phyloP scores from a whole-genome alignment of 306 rosid genomes.

The Trifolium subterraneum region DNA sequence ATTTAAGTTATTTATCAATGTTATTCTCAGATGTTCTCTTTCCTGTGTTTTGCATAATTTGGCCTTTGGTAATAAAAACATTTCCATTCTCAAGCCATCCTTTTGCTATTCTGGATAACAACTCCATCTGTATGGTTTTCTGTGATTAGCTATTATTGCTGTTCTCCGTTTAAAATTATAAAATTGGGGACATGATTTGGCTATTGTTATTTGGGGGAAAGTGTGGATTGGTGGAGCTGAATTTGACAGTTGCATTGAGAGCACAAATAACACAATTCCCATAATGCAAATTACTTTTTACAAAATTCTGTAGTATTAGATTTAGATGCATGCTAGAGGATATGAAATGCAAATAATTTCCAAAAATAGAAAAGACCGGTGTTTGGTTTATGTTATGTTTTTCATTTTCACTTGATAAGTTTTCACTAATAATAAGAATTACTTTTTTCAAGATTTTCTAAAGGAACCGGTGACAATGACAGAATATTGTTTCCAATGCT shows the following conservation, averaged over 20 bases:
- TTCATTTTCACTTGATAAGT: not conserved
- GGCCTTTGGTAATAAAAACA: not conserved
- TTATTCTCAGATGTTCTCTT: not conserved
- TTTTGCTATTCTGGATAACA: not conserved
- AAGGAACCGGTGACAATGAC: not conserved
- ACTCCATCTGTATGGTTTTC: conserved; percentile 23
- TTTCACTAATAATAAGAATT: not conserved
- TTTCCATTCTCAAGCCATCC: not conserved
- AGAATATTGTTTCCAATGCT: conserved; percentile 3
- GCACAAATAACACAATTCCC: conserved; percentile 11
- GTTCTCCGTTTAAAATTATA: not conserved
- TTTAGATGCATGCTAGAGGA: not conserved
- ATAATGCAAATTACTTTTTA: not conserved
- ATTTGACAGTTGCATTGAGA: conserved; percentile 29
- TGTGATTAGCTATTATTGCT: conserved; percentile 15
- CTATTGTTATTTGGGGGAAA: not conserved
- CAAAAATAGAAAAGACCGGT: not conserved
- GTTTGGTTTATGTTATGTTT: conserved; percentile 7
- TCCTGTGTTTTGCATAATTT: not conserved
- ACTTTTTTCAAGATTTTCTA: not conserved
- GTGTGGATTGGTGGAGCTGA: conserved; percentile 13
- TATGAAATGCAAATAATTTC: conserved; percentile 25
- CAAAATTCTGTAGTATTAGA: conserved; percentile 9
- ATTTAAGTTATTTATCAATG: conserved; percentile 12
- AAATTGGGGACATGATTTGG: conserved; percentile 8